phyloP scores from a whole-genome alignment of 257 asterid species.

The Gentiana straminea region DNA sequence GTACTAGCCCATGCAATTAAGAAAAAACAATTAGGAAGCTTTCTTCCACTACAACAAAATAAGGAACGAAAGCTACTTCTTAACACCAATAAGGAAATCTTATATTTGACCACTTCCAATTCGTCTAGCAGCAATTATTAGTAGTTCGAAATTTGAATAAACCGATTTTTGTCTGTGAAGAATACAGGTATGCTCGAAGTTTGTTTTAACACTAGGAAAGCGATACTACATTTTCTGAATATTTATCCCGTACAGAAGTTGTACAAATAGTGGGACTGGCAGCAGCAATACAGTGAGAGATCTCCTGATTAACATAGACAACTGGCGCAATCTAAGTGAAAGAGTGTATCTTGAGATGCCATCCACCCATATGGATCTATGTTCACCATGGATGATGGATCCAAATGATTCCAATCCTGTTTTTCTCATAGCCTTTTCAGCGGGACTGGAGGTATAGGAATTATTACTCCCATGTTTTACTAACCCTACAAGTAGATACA shows the following conservation, averaged over 20 bases:
- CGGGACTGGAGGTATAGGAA: constrained; percentile 16
- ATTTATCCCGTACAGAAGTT: constrained; percentile 27
- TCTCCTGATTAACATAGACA: constrained; percentile 38
- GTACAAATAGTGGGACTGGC: constrained; percentile 28
- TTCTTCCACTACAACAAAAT: no score
- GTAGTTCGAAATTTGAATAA: no score
- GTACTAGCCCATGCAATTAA: no score
- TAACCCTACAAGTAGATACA: constrained; percentile 18
- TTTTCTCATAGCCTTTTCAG: constrained; percentile 17
- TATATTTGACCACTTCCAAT: no score
- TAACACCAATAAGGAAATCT: no score
- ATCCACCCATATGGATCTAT: constrained; percentile 30
- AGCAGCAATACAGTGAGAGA: constrained; percentile 60
- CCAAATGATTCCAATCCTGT: constrained; percentile 17
- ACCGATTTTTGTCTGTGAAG: no score
- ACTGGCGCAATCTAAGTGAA: constrained; percentile 21
- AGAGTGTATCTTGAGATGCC: constrained; percentile 16
- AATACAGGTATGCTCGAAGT: constrained; percentile 51
- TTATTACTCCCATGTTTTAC: constrained; percentile 31
- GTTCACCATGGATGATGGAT: constrained; percentile 11
- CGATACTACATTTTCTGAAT: constrained; percentile 47
- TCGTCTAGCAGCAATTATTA: no score
- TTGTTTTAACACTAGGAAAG: constrained; percentile 30
- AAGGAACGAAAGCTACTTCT: no score
- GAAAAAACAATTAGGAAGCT: no score